phyloP scores from a whole-genome alignment of 108 stramenopile genomes.

The Nitzschia sp. region DNA sequence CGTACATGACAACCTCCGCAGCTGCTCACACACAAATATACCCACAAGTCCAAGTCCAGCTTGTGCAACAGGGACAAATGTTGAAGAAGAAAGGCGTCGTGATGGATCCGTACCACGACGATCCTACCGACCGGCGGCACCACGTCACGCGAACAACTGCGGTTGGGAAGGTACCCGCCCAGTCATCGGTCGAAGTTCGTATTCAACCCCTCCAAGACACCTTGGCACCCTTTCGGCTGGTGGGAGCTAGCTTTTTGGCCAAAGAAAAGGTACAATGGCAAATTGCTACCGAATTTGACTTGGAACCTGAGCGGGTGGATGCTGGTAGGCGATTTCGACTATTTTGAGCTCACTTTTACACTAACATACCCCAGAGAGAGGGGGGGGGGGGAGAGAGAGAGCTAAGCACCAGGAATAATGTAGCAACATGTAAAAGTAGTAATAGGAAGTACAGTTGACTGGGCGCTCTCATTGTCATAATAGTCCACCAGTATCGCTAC shows the following conservation, averaged over 20 bases:
- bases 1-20: slow-evolving; percentile 38
- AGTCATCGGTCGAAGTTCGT: slow-evolving; percentile 5
- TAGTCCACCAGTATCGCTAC: no score
- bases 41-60: slow-evolving; percentile 24
- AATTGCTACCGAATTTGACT: slow-evolving; percentile 14
- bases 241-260: slow-evolving; percentile 29
- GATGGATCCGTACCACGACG: slow-evolving; percentile 22
- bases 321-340: background rate
- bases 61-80: background rate
- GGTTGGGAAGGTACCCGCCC: slow-evolving; percentile 26
- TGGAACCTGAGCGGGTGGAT: slow-evolving; percentile 10
- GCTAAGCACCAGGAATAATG: no score
- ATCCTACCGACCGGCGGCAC: background rate
- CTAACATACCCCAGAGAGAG: no score
- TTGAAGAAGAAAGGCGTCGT: slow-evolving; percentile 2
- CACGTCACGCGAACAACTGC: slow-evolving; percentile 34
- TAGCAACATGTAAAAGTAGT: no score
- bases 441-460: no score
- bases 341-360: no score
- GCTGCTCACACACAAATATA: slow-evolving; percentile 11
- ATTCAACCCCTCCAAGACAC: slow-evolving; percentile 27
- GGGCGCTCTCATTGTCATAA: no score
- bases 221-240: slow-evolving; percentile 29
- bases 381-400: no score
- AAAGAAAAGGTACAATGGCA: slow-evolving; percentile 12